Evolutionary conservation across 257 asterid species (phyloP).

Genomic region (Mitragyna speciosa): DNA sequence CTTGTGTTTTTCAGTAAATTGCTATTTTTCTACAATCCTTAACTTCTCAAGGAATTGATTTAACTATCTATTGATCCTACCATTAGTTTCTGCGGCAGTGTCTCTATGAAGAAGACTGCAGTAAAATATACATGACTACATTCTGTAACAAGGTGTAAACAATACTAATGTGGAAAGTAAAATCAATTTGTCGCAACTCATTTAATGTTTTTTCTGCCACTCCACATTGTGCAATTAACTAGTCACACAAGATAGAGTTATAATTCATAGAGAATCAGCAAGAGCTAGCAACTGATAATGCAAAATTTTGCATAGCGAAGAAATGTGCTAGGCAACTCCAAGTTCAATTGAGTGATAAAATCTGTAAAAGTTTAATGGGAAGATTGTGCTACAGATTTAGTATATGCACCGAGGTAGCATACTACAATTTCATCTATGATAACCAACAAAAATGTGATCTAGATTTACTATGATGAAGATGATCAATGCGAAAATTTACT

Average conservation of each 20-base stretch:
- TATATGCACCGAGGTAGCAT: background rate
- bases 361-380: background rate
- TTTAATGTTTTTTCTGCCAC: background rate
- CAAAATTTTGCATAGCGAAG: background rate
- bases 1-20: too few relatives aligned
- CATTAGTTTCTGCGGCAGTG: background rate
- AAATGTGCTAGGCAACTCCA: background rate
- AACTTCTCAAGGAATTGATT: too few relatives aligned
- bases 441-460: background rate
- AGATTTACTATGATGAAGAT: background rate
- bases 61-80: too few relatives aligned
- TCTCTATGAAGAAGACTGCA: background rate
- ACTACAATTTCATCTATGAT: background rate
- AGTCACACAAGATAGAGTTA: background rate
- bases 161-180: background rate
- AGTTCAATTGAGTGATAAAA: background rate
- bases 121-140: background rate
- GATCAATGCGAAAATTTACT: slow-evolving; percentile 34
- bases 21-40: too few relatives aligned
- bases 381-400: background rate
- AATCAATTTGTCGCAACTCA: background rate
- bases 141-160: background rate
- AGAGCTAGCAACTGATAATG: too few relatives aligned
- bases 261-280: background rate
- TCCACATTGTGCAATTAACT: background rate